Evolutionary conservation across 2,329 filamentous ascomycete species (phyloP).

Genomic region (Pseudogymnoascus destructans): DNA sequence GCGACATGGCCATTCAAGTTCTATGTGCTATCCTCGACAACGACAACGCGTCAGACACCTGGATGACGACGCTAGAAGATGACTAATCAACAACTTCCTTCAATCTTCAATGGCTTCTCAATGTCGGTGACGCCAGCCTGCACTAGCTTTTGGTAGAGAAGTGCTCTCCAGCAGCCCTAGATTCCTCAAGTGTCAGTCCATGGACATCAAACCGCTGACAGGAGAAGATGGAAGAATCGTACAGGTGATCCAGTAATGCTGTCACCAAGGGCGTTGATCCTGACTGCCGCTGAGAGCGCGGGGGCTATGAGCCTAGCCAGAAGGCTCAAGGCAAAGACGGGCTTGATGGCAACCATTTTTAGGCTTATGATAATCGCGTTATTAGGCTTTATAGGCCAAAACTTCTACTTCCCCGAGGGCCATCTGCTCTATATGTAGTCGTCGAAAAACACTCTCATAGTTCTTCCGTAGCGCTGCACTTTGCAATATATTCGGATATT

Average conservation of each 20-base stretch:
- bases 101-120: slow-evolving; percentile 13
- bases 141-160: slow-evolving; percentile 26
- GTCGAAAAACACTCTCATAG: background rate
- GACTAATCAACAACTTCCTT: background rate
- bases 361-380: background rate
- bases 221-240: background rate
- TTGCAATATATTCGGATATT: slow-evolving; percentile 4
- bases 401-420: background rate
- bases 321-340: background rate
- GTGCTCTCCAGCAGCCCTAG: slow-evolving; percentile 26
- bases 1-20: slow-evolving; percentile 6
- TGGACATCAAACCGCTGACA: background rate
- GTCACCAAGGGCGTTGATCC: background rate
- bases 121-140: slow-evolving; percentile 24
- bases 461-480: background rate
- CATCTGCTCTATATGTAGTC: background rate
- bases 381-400: background rate
- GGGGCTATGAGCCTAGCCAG: background rate
- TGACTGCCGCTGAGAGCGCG: background rate
- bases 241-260: slow-evolving; percentile 4
- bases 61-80: slow-evolving; percentile 4
- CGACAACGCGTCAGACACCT: slow-evolving; percentile 4
- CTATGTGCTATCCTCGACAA: background rate
- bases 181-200: background rate
- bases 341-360: background rate